Evolutionary conservation across 2,329 filamentous ascomycete species (phyloP).

Genomic region (Graphiopsis chlorocephala): DNA sequence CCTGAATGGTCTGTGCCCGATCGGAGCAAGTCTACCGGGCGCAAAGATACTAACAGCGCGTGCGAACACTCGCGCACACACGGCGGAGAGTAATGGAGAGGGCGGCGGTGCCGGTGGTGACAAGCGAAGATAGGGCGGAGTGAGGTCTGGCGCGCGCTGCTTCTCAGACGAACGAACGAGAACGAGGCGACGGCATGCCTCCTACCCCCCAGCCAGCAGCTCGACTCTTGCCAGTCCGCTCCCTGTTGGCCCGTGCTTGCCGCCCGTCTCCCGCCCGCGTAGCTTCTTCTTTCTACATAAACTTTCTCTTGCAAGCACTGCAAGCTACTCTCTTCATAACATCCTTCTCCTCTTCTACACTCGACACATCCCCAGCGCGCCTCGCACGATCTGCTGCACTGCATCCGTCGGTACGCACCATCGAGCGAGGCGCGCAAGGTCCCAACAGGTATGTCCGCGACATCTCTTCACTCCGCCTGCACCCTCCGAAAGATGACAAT

Average conservation of each 20-base stretch:
- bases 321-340: slow-evolving; percentile 3
- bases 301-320: neutral
- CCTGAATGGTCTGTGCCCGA: neutral
- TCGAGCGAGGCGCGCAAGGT: neutral
- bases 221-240: neutral
- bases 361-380: neutral
- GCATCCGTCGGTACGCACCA: neutral
- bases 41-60: neutral
- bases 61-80: neutral
- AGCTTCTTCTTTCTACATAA: neutral
- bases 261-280: neutral
- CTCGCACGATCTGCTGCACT: neutral
- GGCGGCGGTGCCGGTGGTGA: neutral
- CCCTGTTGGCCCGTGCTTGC: neutral
- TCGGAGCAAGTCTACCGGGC: neutral
- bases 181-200: neutral
- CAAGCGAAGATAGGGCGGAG: neutral
- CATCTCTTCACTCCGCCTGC: slow-evolving; percentile 10
- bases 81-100: neutral
- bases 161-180: too few species aligned
- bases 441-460: slow-evolving; percentile 8
- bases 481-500: slow-evolving; percentile 66
- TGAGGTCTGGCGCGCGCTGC: neutral
- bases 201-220: neutral
- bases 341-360: neutral